phyloP scores from a whole-genome alignment of 768 basidiomycete species.

The Cyathus striatus region DNA sequence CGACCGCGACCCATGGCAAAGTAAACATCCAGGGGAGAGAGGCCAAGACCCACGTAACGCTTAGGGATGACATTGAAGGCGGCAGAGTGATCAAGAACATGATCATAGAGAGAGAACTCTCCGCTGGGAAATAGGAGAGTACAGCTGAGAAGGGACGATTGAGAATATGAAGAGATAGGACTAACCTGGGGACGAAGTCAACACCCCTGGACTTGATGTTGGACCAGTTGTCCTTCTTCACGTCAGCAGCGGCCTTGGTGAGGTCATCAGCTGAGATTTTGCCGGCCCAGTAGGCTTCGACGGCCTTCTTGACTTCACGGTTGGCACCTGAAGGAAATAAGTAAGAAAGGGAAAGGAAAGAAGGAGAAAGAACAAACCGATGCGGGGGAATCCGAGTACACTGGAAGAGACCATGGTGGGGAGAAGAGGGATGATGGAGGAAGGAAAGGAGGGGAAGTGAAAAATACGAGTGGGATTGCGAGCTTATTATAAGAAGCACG shows the following conservation, averaged over 20 bases:
- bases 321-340: conserved; percentile 59
- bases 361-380: conserved; percentile 43
- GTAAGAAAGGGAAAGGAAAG: neutral
- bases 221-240: conserved; percentile 87
- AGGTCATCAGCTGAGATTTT: conserved; percentile 87
- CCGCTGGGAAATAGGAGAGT: conserved; percentile 59
- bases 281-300: conserved; percentile 97
- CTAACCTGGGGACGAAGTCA: conserved; percentile 87
- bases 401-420: conserved; percentile 71
- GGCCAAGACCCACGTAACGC: conserved; percentile 81
- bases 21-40: conserved; percentile 90
- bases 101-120: conserved; percentile 98
- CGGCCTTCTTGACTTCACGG: conserved; percentile 96
- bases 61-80: conserved; percentile 96
- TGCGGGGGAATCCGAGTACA: conserved; percentile 91
- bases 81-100: conserved; percentile 94
- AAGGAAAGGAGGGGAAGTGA: conserved; percentile 13
- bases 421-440: conserved; percentile 11
- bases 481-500: conserved; percentile 30
- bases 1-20: conserved; percentile 99
- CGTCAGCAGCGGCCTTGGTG: conserved; percentile 79
- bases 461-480: conserved; percentile 14
- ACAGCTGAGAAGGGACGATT: conserved; percentile 6
- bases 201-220: conserved; percentile 81
- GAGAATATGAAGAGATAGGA: conserved; percentile 10